phyloP scores from a whole-genome alignment of 2,329 filamentous ascomycete species.

The Neonectria hederae region DNA sequence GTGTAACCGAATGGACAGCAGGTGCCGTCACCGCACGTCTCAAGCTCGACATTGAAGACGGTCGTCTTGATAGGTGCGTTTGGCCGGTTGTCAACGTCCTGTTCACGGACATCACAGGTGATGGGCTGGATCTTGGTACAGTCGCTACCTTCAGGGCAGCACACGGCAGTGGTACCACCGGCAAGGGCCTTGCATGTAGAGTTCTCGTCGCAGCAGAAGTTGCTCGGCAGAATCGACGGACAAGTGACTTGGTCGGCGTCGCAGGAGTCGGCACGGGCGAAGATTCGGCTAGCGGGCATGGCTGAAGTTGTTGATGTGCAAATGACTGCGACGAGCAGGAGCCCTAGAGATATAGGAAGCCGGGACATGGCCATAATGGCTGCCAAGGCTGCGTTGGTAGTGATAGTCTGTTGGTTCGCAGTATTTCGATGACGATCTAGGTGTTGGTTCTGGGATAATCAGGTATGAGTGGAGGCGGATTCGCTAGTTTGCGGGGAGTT shows the following conservation, averaged over 20 bases:
- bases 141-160: slow-evolving; percentile 68
- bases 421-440: background rate
- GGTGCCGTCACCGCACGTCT: slow-evolving; percentile 60
- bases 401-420: slow-evolving; percentile 4
- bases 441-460: slow-evolving; percentile 4
- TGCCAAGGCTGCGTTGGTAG: background rate
- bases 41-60: slow-evolving; percentile 64
- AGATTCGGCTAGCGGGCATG: slow-evolving; percentile 50
- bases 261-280: slow-evolving; percentile 61
- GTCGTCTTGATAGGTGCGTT: slow-evolving; percentile 73
- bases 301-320: slow-evolving; percentile 52
- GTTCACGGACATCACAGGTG: slow-evolving; percentile 68
- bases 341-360: slow-evolving; percentile 43
- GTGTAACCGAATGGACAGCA: slow-evolving; percentile 80
- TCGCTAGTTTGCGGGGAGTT: background rate
- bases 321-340: slow-evolving; percentile 51
- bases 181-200: slow-evolving; percentile 69
- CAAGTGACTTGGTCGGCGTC: slow-evolving; percentile 63
- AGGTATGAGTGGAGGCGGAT: background rate
- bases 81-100: slow-evolving; percentile 67
- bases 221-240: slow-evolving; percentile 62
- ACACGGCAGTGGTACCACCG: slow-evolving; percentile 72
- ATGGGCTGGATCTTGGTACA: slow-evolving; percentile 73
- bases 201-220: slow-evolving; percentile 72
- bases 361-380: slow-evolving; percentile 31